Evolutionary conservation across 495 filamentous ascomycete species (phyloP).

Genomic region (Penicillium tannophilum): DNA sequence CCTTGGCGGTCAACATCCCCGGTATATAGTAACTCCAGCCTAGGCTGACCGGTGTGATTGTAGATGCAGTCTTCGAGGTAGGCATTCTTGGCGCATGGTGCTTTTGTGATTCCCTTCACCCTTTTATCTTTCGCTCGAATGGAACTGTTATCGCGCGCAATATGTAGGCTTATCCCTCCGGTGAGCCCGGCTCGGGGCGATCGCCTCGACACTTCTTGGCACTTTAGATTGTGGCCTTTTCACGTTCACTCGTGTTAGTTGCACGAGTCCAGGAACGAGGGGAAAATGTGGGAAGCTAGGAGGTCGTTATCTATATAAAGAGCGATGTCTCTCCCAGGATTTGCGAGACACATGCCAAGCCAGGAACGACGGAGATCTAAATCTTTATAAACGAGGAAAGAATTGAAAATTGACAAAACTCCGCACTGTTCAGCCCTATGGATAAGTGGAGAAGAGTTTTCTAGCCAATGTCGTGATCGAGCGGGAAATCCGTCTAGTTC

Average conservation of each 20-base stretch:
- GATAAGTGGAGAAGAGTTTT: not conserved
- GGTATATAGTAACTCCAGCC: not conserved
- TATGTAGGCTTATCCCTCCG: not conserved
- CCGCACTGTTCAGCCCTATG: not conserved
- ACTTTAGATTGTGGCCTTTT: not conserved
- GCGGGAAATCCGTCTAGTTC: not conserved
- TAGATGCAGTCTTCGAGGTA: not conserved
- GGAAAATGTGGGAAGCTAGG: not conserved
- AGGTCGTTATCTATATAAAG: not conserved
- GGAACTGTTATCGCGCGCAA: not conserved
- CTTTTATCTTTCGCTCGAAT: not conserved
- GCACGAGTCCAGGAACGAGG: not conserved
- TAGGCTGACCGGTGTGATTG: not conserved
- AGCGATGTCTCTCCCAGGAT: not conserved
- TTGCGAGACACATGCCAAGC: not conserved
- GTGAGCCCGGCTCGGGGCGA: not conserved
- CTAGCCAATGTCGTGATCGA: conserved; percentile 2
- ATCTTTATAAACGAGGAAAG: not conserved
- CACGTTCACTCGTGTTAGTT: not conserved
- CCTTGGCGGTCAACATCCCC: not conserved
- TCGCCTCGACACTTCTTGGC: not conserved
- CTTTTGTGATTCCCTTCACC: not conserved
- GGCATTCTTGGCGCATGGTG: not conserved
- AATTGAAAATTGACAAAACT: not conserved
- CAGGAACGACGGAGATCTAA: not conserved